phyloP scores from a whole-genome alignment of 169 alveolate genomes.

The Eimeria acervulina region DNA sequence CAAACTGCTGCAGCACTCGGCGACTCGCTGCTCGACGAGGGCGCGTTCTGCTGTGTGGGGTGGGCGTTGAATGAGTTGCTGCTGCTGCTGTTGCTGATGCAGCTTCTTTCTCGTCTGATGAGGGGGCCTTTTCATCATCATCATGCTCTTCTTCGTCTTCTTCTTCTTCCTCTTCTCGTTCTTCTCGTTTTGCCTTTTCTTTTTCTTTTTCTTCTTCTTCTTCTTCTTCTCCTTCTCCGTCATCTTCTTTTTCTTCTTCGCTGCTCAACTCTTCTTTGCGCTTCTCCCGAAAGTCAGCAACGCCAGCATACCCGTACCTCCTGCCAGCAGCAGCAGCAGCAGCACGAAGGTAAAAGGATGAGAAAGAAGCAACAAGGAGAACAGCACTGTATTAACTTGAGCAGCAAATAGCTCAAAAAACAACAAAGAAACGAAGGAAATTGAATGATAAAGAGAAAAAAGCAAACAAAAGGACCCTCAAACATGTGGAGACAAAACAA shows the following conservation, averaged over 20 bases:
- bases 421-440: too few species aligned
- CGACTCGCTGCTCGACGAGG: conserved; percentile 74
- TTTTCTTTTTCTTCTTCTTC: not conserved
- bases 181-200: not conserved
- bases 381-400: too few species aligned
- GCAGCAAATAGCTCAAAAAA: too few species aligned
- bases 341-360: too few species aligned
- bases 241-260: not conserved
- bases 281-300: conserved; percentile 22
- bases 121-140: not conserved
- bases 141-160: not conserved
- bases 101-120: not conserved
- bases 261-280: conserved; percentile 9
- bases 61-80: not conserved
- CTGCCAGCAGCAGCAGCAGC: conserved; percentile 9
- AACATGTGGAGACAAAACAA: too few species aligned
- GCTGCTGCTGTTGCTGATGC: not conserved
- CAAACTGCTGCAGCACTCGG: conserved; percentile 59
- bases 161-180: conserved; percentile 20
- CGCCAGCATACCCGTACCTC: conserved; percentile 58
- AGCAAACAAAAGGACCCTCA: too few species aligned
- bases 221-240: not conserved
- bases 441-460: too few species aligned
- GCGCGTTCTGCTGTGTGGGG: conserved; percentile 22
- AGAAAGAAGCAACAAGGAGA: too few species aligned